Base-by-base conservation (phyloP, 208 protist genomes). In the Trypanosoma melophagium region DNA sequence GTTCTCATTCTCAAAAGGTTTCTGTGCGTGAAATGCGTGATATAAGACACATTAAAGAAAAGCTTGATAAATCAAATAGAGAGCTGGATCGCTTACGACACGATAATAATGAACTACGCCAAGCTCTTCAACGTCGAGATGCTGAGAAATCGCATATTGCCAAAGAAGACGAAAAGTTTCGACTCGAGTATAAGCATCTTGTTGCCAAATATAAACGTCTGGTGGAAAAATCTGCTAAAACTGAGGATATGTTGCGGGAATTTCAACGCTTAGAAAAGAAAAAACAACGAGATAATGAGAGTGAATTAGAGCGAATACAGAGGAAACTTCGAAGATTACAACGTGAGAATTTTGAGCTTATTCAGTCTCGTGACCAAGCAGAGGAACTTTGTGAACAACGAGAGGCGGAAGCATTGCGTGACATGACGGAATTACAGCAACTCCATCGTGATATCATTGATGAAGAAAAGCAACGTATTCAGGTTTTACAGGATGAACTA, bases 181-280 rank as follows among this genome's bases (percentile, higher is more conserved):
- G 83, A 35, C 73, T 92, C 0, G 90, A 95, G 59, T 92, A 92
- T 59, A 83, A 83, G n/a, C 90, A 95, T 54, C 71, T 95, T 19
- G 83, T 85, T 7, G 56, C 80, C 8, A 77, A 75, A 19, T 71
- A 92, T 62, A 86, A 76, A 24, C 66, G 79, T 21, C 74, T 92
- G 28, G 55, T 80, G 8, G 88, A 94, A 73, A 84, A 76, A 16
- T 66, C 62, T 22, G 47, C 65, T 13, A 89, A 84, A 52, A 74
- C 69, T 4, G 75, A 85, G 42, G 77, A 86, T 51, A 80, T 83
- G 55, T 42, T 94, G 42, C 57, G 69, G 10, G 81, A 87, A 52
- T 52, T 84, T 57, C 76, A 71, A 7, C 44, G 60, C 24, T 76
- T 69, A 58, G 86, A 87, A 47, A 56, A 75, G 10, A 42, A 28